phyloP scores from a whole-genome alignment of 2,329 filamentous ascomycete species.

The Ustulina deusta region DNA sequence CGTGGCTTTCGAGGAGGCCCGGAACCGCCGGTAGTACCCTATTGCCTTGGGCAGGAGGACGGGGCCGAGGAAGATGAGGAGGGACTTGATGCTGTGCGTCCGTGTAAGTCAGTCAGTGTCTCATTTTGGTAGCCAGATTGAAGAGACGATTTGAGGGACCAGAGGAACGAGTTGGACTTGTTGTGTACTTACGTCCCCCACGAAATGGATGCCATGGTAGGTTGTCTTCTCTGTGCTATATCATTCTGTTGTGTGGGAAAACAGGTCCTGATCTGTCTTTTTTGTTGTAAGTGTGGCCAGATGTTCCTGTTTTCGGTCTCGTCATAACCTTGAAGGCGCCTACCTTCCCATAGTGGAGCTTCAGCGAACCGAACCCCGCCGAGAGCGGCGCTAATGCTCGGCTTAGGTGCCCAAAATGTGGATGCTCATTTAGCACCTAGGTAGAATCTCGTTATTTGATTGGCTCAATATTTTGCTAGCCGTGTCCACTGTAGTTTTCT shows the following conservation, averaged over 20 bases:
- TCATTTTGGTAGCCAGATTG: neutral
- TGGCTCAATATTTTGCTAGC: conserved; percentile 16
- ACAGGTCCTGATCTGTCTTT: no score
- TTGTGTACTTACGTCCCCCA: conserved; percentile 61
- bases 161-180: neutral
- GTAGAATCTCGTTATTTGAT: conserved; percentile 20
- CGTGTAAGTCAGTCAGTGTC: conserved; percentile 28
- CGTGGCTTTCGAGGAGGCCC: conserved; percentile 57
- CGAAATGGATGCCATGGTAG: conserved; percentile 54
- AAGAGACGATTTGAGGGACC: no score
- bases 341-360: conserved; percentile 6
- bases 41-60: conserved; percentile 76
- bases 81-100: conserved; percentile 63
- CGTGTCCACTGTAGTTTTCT: conserved; percentile 20
- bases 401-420: neutral
- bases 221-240: conserved; percentile 25
- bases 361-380: conserved; percentile 20
- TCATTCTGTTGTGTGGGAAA: conserved; percentile 29
- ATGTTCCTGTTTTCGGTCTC: conserved; percentile 30
- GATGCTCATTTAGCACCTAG: conserved; percentile 6
- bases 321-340: conserved; percentile 7
- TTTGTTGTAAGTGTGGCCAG: conserved; percentile 28
- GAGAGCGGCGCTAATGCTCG: conserved; percentile 7
- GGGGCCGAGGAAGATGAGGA: conserved; percentile 75
- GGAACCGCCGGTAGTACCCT: conserved; percentile 70